Conservation (phyloP, 2,329 filamentous ascomycete genomes). For the Diaporthe sp. region DNA sequence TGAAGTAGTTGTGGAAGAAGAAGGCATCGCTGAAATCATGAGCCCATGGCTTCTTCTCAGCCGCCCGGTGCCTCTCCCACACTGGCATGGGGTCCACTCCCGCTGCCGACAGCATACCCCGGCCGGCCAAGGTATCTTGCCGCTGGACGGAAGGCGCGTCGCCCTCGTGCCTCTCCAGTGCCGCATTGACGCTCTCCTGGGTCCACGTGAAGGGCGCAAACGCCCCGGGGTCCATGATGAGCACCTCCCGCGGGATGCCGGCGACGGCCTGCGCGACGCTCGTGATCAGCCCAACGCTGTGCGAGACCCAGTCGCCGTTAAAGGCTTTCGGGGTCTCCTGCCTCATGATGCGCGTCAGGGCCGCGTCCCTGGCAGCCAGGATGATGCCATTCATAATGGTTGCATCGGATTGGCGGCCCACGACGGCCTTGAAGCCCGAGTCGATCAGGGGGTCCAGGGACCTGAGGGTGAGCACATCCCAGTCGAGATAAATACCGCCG, state of each 20-base stretch:
- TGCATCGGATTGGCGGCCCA: slow-evolving; percentile 45
- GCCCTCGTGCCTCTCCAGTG: slow-evolving; percentile 5
- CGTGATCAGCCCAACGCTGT: slow-evolving; percentile 46
- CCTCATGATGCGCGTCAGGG: slow-evolving; percentile 43
- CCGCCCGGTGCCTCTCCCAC: neutral
- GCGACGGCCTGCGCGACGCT: slow-evolving; percentile 45
- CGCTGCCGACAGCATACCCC: too few relatives aligned
- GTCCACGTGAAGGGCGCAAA: slow-evolving; percentile 48
- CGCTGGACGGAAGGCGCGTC: neutral
- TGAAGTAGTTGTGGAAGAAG: slow-evolving; percentile 33
- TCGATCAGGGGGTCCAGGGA: slow-evolving; percentile 44
- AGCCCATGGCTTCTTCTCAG: neutral
- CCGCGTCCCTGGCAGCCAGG: slow-evolving; percentile 41
- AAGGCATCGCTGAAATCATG: slow-evolving; percentile 38
- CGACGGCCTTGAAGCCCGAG: slow-evolving; percentile 47
- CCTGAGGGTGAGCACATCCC: slow-evolving; percentile 47
- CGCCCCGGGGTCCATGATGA: slow-evolving; percentile 46
- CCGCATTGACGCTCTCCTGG: slow-evolving; percentile 7
- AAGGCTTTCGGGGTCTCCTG: slow-evolving; percentile 44
- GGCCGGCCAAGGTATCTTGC: neutral
- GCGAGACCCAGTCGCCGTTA: slow-evolving; percentile 46
- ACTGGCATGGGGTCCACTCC: neutral
- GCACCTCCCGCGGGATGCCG: slow-evolving; percentile 45
- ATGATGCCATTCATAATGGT: slow-evolving; percentile 36
- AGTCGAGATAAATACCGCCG: slow-evolving; percentile 50